phyloP scores from a whole-genome alignment of 2,329 filamentous ascomycete genomes.

The Fusarium concolor region DNA sequence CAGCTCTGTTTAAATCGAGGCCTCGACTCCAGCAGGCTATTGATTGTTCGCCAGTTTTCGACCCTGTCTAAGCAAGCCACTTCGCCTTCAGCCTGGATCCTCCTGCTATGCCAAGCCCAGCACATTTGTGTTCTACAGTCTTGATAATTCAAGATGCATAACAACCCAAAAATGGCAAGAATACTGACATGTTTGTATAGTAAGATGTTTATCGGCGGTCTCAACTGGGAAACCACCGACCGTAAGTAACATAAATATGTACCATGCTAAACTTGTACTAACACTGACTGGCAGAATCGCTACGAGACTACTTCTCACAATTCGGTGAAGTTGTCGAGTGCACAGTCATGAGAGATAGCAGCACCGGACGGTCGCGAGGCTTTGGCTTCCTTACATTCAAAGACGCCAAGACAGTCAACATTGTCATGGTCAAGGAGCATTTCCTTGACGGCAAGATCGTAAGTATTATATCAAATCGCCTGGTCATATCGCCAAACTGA shows the following conservation, averaged over 20 bases:
- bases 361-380: constrained; percentile 90
- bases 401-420: constrained; percentile 97
- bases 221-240: constrained; percentile 99
- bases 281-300: constrained; percentile 74
- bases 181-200: constrained; percentile 61
- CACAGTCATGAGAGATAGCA: constrained; percentile 98
- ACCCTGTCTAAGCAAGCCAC: constrained; percentile 40
- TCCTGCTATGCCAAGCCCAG: constrained; percentile 20
- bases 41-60: constrained; percentile 11
- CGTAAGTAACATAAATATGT: constrained; percentile 69
- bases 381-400: constrained; percentile 99
- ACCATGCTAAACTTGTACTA: constrained; percentile 10
- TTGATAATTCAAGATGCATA: constrained; percentile 15
- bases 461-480: constrained; percentile 54
- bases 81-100: constrained; percentile 30
- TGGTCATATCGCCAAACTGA: constrained; percentile 36
- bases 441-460: constrained; percentile 98
- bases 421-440: constrained; percentile 99
- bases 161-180: not conserved
- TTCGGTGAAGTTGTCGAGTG: constrained; percentile 98
- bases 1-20: constrained; percentile 7
- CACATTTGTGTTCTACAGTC: constrained; percentile 12
- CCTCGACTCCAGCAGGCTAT: constrained; percentile 1
- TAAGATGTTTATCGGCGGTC: constrained; percentile 99
- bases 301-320: constrained; percentile 96